A percentile compares a stretch with the other conserved stretches of the same genome.
These are phyloP conservation scores for Cichorium intybus DNA, from an alignment of 140 eudicot species.

Conservation along the genomic window DNA sequence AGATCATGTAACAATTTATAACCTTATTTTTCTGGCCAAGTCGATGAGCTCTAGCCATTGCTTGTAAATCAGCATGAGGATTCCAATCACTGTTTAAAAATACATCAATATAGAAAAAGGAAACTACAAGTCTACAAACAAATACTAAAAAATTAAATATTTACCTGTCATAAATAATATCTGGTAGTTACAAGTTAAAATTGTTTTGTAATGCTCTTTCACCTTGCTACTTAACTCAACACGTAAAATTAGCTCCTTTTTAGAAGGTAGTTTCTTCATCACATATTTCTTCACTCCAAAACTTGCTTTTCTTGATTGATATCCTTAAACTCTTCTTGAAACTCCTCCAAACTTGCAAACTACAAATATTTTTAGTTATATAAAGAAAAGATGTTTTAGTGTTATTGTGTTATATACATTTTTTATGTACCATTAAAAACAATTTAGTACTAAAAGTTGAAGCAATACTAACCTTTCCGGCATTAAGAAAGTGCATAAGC, in stretches of 20 bases:
- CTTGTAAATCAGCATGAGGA: conserved; percentile 99
- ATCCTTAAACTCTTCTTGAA: too few species aligned
- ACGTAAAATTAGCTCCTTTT: conserved; percentile 92
- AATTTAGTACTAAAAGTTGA: conserved; percentile 11
- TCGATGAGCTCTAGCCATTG: conserved; percentile 99
- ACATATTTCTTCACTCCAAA: conserved; percentile 97
- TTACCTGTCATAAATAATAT: conserved; percentile 85
- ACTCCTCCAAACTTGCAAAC: too few species aligned
- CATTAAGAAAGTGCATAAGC: conserved; percentile 99
- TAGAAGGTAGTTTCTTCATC: conserved; percentile 93
- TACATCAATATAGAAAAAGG: background rate
- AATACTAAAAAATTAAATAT: background rate
- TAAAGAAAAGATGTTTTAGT: conserved; percentile 20
- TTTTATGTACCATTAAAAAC: background rate
- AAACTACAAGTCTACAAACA: background rate
- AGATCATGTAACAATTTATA: conserved; percentile 3
- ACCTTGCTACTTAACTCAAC: conserved; percentile 96
- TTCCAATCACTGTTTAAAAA: conserved; percentile 81
- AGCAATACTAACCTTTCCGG: conserved; percentile 79
- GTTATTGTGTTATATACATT: conserved; percentile 9
- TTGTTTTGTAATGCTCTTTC: conserved; percentile 95
- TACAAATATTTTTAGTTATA: too few species aligned
- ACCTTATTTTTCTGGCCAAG: conserved; percentile 99
- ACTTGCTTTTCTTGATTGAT: too few species aligned
- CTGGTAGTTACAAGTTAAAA: conserved; percentile 92